These are phyloP conservation scores for Cordyceps tenuipes DNA, from an alignment of 2,329 filamentous ascomycete genomes.

Conservation along the genomic window DNA sequence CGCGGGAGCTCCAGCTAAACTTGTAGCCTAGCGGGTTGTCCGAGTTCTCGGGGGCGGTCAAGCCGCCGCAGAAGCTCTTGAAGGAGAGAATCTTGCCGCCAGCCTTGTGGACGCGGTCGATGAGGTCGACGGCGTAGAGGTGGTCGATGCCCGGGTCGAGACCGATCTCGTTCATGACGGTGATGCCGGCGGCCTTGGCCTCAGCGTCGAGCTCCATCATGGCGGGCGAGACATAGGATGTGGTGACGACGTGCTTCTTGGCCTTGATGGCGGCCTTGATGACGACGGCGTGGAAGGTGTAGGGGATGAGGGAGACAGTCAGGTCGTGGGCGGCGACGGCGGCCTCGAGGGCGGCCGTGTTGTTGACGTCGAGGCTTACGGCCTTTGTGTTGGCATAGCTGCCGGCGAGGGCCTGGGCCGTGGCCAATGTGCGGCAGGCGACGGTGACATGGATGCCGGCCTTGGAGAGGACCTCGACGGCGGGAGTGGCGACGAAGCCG, in stretches of 20 bases:
- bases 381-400: slow-evolving; percentile 65
- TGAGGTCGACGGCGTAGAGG: slow-evolving; percentile 76
- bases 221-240: slow-evolving; percentile 83
- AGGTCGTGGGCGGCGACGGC: slow-evolving; percentile 74
- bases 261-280: slow-evolving; percentile 88
- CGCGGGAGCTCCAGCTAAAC: slow-evolving; percentile 38
- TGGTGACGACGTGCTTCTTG: slow-evolving; percentile 96
- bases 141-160: slow-evolving; percentile 52
- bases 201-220: slow-evolving; percentile 82
- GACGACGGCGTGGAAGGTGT: slow-evolving; percentile 79
- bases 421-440: slow-evolving; percentile 73
- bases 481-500: slow-evolving; percentile 11
- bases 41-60: slow-evolving; percentile 62
- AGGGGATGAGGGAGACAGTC: slow-evolving; percentile 78
- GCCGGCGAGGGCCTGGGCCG: slow-evolving; percentile 64
- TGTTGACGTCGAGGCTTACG: slow-evolving; percentile 76
- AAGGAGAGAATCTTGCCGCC: slow-evolving; percentile 82
- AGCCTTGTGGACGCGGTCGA: slow-evolving; percentile 75
- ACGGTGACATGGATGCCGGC: slow-evolving; percentile 8
- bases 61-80: slow-evolving; percentile 75
- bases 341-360: slow-evolving; percentile 68
- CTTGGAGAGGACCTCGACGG: slow-evolving; percentile 12
- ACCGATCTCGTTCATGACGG: slow-evolving; percentile 96
- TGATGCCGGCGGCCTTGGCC: slow-evolving; percentile 85
- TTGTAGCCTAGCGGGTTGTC: slow-evolving; percentile 93